Evolutionary conservation across 768 basidiomycete species (phyloP), one percentile per base, ranked within the genome.

Genomic region (Tricholomella constricta): DNA sequence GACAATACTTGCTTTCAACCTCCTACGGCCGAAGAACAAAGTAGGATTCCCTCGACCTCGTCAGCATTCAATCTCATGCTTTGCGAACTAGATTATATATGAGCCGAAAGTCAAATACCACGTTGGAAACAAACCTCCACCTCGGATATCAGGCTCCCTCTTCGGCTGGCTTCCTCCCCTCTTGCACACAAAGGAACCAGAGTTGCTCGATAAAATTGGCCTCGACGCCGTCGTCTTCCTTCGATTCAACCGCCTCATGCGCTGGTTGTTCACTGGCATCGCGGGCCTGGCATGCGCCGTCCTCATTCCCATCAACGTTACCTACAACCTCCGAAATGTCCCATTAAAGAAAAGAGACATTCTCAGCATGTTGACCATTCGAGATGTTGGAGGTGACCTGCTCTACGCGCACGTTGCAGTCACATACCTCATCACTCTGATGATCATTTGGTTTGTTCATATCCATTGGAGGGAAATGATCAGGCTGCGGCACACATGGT

Each of bases 41-140:
- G 89, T 86, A 63, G 34, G 68, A 62, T 12, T 36, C 40, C 31
- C 41, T 52, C 23, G 36, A 38, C 23, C 27, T 20, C 27, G 15
- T 45, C 22, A 35, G 32, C 54, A 25, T 19, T 22, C 12, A 26
- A 55, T 22, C 54, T 65, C 34, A 65, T 51, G 7, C 23, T 20
- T 32, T 2, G 17, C 42, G n/a, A n/a, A 1, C 27, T 53, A 92
- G 92, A 82, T 91, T 56, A 84, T 94, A 53, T 96, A 96, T 65
- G 91, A 94, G 66, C 94, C 93, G 56, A 97, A 95, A 72, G 84
- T 91, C 71, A 95, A 95, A 70, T 95, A 94, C 65, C 90, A 91
- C 63, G 77, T 82, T 54, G 88, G 86, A 36, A 69, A 83, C 69
- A 91, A 91, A 67, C 74, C 79, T 23, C 91, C 90, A 26, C 91